A percentile compares a stretch with the other conserved stretches of the same genome.
Conservation (phyloP, 2,329 filamentous ascomycete genomes). For the Phialemoniopsis sp. region DNA sequence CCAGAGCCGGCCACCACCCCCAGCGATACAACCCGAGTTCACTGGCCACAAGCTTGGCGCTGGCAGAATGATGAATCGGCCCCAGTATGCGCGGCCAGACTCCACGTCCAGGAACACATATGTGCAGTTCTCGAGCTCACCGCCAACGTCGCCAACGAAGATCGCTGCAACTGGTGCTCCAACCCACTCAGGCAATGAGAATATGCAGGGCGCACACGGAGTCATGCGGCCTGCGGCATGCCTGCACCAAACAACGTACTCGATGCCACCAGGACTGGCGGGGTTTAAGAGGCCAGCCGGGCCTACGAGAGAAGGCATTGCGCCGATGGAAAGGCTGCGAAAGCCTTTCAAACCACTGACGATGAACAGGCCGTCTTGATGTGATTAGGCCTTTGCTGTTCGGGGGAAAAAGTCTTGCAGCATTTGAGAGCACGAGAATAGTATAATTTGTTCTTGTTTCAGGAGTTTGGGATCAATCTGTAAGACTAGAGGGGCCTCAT, state of each 20-base stretch:
- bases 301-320: constrained; percentile 34
- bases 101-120: constrained; percentile 40
- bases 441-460: too few species aligned
- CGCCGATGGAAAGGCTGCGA: constrained; percentile 44
- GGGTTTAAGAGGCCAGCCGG: constrained; percentile 39
- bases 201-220: constrained; percentile 18
- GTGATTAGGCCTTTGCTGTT: neutral
- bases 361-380: constrained; percentile 33
- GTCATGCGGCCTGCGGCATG: constrained; percentile 33
- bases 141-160: constrained; percentile 15
- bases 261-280: constrained; percentile 23
- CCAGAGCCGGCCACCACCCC: constrained; percentile 2
- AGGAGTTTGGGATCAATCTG: too few species aligned
- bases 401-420: neutral
- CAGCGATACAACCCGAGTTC: constrained; percentile 23
- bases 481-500: too few species aligned
- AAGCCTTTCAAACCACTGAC: constrained; percentile 56
- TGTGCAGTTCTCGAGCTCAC: constrained; percentile 55
- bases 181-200: neutral
- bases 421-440: too few species aligned
- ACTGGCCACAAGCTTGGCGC: constrained; percentile 36
- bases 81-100: constrained; percentile 12
- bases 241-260: constrained; percentile 48
- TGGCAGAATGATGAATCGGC: constrained; percentile 27
- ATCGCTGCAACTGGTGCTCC: too few species aligned